Base-by-base conservation (phyloP, 352 stramenopile genomes). In the Hyaloperonospora brassicae region DNA sequence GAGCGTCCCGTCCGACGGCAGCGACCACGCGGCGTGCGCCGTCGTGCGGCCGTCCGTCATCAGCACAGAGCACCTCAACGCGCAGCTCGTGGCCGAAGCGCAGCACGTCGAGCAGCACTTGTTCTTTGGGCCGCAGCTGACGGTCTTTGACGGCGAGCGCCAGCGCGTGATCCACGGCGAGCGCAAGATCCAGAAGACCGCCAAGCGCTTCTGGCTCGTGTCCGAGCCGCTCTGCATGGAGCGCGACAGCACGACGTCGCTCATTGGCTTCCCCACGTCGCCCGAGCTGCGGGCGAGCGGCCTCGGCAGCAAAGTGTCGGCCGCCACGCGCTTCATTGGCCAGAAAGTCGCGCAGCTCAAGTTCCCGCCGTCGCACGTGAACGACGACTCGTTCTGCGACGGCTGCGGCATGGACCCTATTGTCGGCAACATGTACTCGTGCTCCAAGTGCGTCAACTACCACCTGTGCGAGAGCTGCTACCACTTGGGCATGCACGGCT, bases 351-450 rank as follows among this genome's bases (percentile, higher is more conserved):
- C 82, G 41, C 68, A 80, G 55, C 76, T 90, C 68, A 92, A 92
- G 64, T 74, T 86, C 41, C 70, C 80, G 41, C 58, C 77, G 12
- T 68, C 67, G 7, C 75, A 92, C 47, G 73, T 94, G 41, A 89
- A 94, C 64, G 78, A 89, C 12, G 80, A 94, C 61, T 93, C 84
- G 58, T 95, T 95, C 73, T 95, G 84, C 60, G 84, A 95, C 53
- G 84, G 84, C 52, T 95, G 84, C 50, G 84, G 84, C 54, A 89
- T 94, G 84, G 82, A 93, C 57, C 84, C 84, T 14, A 87, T 94
- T 57, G 64, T 93, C 13, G 84, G 84, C 30, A 81, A 91, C 70
- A 91, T 92, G 80, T 95, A 87, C 56, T 87, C 84, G 52, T 95
- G 84, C 67, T 93, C 82, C 55, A 82, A 76, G 59, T 95, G 84